Evolutionary conservation across 768 basidiomycete genomes (phyloP).

Genomic region (Lentinula aciculospora): DNA sequence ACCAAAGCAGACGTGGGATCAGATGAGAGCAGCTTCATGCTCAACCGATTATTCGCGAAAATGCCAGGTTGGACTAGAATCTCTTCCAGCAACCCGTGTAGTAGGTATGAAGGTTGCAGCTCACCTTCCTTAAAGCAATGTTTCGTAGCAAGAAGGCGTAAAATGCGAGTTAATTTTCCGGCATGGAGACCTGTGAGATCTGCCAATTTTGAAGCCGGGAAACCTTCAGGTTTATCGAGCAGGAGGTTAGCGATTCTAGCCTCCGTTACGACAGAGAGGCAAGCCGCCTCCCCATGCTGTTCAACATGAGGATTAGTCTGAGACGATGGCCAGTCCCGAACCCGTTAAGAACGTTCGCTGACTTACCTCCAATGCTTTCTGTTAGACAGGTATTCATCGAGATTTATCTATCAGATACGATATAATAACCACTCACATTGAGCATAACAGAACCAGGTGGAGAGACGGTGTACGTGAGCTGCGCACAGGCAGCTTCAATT

Average conservation of each 20-base stretch:
- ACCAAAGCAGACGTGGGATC: slow-evolving; percentile 22
- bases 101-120: background rate
- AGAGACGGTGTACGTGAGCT: slow-evolving; percentile 22
- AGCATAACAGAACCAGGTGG: slow-evolving; percentile 24
- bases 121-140: slow-evolving; percentile 36
- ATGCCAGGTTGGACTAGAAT: slow-evolving; percentile 27
- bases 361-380: slow-evolving; percentile 11
- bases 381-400: background rate
- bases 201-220: slow-evolving; percentile 27
- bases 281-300: slow-evolving; percentile 25
- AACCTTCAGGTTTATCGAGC: slow-evolving; percentile 26
- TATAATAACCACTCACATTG: slow-evolving; percentile 17
- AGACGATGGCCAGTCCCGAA: background rate
- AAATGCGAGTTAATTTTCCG: slow-evolving; percentile 31
- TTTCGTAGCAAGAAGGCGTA: slow-evolving; percentile 33
- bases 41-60: slow-evolving; percentile 37
- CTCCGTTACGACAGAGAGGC: slow-evolving; percentile 24
- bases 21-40: slow-evolving; percentile 24
- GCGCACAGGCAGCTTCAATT: slow-evolving; percentile 30
- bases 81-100: background rate
- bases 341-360: background rate
- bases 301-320: background rate
- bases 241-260: slow-evolving; percentile 34
- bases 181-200: slow-evolving; percentile 24
- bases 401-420: background rate